A percentile compares a stretch with the other conserved stretches of the same genome.
Conservation (phyloP, 495 filamentous ascomycete species). For the Trichoderma gamsii region DNA sequence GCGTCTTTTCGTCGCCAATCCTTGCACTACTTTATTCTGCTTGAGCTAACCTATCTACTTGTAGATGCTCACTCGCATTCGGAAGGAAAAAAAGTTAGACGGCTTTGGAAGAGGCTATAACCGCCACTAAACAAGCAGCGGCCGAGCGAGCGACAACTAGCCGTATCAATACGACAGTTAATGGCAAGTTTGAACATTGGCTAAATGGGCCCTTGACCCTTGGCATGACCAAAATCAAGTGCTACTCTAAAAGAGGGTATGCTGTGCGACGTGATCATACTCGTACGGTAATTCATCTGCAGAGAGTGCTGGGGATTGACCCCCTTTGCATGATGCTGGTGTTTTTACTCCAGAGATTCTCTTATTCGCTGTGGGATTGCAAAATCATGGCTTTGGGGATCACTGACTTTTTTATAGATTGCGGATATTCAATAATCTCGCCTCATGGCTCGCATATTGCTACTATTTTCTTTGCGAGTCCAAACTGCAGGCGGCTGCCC, state of each 20-base stretch:
- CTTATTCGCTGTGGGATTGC: neutral
- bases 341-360: too few relatives aligned
- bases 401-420: neutral
- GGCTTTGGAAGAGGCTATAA: neutral
- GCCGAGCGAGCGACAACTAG: neutral
- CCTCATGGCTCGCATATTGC: neutral
- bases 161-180: neutral
- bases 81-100: neutral
- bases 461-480: neutral
- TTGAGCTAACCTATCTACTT: neutral
- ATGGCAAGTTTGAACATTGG: neutral
- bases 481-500: neutral
- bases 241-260: neutral
- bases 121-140: neutral
- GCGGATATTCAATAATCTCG: neutral
- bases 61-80: neutral
- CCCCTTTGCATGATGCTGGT: too few relatives aligned
- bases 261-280: neutral
- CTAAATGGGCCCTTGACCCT: neutral
- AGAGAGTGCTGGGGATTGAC: neutral
- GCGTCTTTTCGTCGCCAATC: neutral
- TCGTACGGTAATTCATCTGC: neutral
- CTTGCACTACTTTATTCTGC: neutral
- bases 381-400: neutral
- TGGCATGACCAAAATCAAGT: neutral